phyloP scores from a whole-genome alignment of 1,139 yeast species.

The Wickerhamiella infanticola region DNA sequence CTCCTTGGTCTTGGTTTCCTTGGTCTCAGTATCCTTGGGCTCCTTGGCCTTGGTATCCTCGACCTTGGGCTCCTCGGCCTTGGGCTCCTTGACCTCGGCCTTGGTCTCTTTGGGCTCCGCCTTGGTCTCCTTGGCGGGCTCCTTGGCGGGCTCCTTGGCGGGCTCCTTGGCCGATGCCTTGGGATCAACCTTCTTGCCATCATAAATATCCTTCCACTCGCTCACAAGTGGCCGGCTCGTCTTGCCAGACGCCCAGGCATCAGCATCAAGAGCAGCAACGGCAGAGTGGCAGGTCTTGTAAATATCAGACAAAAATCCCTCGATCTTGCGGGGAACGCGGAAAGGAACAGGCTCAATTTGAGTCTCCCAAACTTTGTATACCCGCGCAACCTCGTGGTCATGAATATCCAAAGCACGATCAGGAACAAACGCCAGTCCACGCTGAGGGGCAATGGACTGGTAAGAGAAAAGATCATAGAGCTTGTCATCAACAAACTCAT shows the following conservation, averaged over 20 bases:
- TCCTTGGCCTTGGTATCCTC: conserved; percentile 1
- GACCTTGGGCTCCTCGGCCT: background rate
- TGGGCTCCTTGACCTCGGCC: background rate
- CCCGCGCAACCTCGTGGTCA: conserved; percentile 69
- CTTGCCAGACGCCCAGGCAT: conserved; percentile 69
- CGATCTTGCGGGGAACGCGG: conserved; percentile 85
- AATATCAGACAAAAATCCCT: conserved; percentile 80
- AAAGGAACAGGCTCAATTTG: conserved; percentile 81
- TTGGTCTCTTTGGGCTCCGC: conserved; percentile 23
- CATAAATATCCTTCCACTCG: conserved; percentile 60
- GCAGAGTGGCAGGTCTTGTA: conserved; percentile 82
- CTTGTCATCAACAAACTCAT: conserved; percentile 62
- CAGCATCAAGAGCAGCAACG: conserved; percentile 61
- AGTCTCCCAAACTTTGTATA: conserved; percentile 71
- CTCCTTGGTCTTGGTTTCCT: conserved; percentile 7
- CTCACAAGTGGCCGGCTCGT: conserved; percentile 63
- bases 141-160: conserved; percentile 21
- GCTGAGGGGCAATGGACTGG: conserved; percentile 80
- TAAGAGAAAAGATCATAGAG: conserved; percentile 72
- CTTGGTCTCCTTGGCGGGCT: conserved; percentile 6
- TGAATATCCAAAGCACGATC: conserved; percentile 61
- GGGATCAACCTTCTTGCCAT: conserved; percentile 33
- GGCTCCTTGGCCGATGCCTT: conserved; percentile 10
- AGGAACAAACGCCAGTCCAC: conserved; percentile 88
- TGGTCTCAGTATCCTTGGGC: conserved; percentile 8